Evolutionary conservation across 805 yeast genomes (phyloP), one percentile per base, ranked within the genome.

Genomic region (Wickerhamiella domercqiae): DNA sequence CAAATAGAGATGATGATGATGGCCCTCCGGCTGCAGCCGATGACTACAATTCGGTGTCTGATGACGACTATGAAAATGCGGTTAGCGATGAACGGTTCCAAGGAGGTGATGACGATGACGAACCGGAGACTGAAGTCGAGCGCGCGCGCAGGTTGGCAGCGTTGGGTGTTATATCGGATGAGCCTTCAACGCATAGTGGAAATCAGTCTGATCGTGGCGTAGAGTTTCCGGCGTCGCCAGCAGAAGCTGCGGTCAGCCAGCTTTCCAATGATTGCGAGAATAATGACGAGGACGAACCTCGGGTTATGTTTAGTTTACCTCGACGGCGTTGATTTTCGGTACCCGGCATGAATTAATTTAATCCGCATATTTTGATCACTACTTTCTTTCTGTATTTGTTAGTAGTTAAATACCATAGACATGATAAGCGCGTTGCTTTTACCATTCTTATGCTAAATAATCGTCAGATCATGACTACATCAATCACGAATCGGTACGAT

Each of bases 121-220:
- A 49, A 7, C 57, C 55, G 3, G 86, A 78, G 52, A 75, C 83
- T 0, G 76, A 64, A n/a, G 71, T 73, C 18, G 86, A 78, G 53
- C 66, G 70, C 39, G 61, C 63, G 29, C 67, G 86, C 48, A 64
- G 86, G 41, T 54, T 78, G 29, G 61, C 65, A 4, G 65, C 54
- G 26, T 42, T 50, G 42, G 63, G 55, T 32, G 36, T 60, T 26
- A 44, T 33, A 6, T 45, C 32, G 32, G 50, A 45, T 7, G 52
- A 43, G 5, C 54, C 48, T 15, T 47, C 38, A 7, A 53, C 43
- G 11, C 53, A 49, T 14, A 40, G 36, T 7, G 50, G 43, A 15
- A 28, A n/a, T n/a, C n/a, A n/a, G n/a, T n/a, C n/a, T n/a, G n/a
- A n/a, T n/a, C n/a, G n/a, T n/a, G n/a, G n/a, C n/a, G n/a, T n/a